phyloP scores from a whole-genome alignment of 2,329 filamentous ascomycete species.

The Aspergillus sp. region DNA sequence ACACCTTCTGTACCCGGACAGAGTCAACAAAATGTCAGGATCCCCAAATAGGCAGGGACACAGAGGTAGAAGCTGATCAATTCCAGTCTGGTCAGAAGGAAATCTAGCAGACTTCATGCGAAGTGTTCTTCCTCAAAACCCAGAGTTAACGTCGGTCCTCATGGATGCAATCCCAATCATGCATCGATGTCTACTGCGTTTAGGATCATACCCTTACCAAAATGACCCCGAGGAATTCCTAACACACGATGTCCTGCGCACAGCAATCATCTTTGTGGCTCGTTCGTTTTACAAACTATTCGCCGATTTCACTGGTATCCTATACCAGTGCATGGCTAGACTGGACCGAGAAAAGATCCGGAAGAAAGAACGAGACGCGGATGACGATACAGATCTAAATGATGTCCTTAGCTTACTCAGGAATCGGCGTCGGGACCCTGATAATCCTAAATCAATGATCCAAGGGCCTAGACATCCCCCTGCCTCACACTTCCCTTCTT shows the following conservation, averaged over 20 bases:
- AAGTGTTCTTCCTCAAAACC: neutral
- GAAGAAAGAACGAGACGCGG: neutral
- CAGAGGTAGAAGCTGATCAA: neutral
- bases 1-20: neutral
- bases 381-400: neutral
- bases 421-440: neutral
- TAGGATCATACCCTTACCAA: slow-evolving; percentile 1
- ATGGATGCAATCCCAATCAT: neutral
- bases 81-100: neutral
- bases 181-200: slow-evolving; percentile 1
- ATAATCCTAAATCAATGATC: neutral
- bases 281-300: neutral
- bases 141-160: neutral
- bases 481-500: neutral
- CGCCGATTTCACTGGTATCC: neutral
- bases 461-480: neutral
- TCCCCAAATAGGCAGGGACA: neutral
- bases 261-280: neutral
- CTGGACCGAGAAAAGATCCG: neutral
- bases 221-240: neutral
- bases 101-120: neutral
- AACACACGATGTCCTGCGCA: neutral
- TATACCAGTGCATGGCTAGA: neutral
- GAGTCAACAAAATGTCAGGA: neutral
- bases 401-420: neutral